These are phyloP conservation scores for Floccularia luteovirens DNA, from an alignment of 768 basidiomycete genomes.

Conservation along the genomic window DNA sequence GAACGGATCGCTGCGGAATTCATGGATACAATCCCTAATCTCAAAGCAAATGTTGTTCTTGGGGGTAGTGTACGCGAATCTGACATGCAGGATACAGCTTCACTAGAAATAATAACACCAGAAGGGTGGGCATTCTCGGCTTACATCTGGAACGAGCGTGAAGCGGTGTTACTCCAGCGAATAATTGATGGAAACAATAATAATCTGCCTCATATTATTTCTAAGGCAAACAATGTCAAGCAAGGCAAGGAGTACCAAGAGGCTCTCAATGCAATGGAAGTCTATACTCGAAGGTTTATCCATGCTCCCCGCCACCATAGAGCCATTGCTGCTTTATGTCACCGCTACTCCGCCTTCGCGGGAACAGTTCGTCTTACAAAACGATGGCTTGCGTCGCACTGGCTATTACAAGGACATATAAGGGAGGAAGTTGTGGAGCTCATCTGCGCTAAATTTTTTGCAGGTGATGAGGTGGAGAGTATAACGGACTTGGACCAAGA, in stretches of 20 bases:
- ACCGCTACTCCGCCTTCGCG: slow-evolving; percentile 73
- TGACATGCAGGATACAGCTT: slow-evolving; percentile 59
- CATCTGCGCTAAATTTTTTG: slow-evolving; percentile 72
- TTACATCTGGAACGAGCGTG: slow-evolving; percentile 83
- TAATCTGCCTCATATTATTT: slow-evolving; percentile 28
- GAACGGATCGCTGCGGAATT: slow-evolving; percentile 69
- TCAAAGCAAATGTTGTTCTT: slow-evolving; percentile 53
- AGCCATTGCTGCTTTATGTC: slow-evolving; percentile 70
- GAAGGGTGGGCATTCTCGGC: slow-evolving; percentile 86
- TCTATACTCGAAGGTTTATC: slow-evolving; percentile 67
- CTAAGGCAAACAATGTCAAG: slow-evolving; percentile 21
- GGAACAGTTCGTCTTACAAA: slow-evolving; percentile 85
- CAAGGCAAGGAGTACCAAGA: slow-evolving; percentile 43
- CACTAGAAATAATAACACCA: slow-evolving; percentile 70
- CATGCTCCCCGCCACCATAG: slow-evolving; percentile 82
- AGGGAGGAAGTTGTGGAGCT: slow-evolving; percentile 79
- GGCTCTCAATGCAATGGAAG: slow-evolving; percentile 47
- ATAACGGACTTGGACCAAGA: slow-evolving; percentile 21
- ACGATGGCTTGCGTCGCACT: slow-evolving; percentile 89
- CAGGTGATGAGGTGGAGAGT: slow-evolving; percentile 37
- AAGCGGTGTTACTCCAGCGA: slow-evolving; percentile 69
- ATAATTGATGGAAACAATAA: slow-evolving; percentile 42
- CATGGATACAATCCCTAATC: slow-evolving; percentile 40
- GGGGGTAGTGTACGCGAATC: slow-evolving; percentile 38
- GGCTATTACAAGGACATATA: slow-evolving; percentile 71